Percentiles rank a stretch among this genome's conserved stretches.
Conservation (phyloP, 1,139 yeast species). For the Yamadazyma atlantica region DNA sequence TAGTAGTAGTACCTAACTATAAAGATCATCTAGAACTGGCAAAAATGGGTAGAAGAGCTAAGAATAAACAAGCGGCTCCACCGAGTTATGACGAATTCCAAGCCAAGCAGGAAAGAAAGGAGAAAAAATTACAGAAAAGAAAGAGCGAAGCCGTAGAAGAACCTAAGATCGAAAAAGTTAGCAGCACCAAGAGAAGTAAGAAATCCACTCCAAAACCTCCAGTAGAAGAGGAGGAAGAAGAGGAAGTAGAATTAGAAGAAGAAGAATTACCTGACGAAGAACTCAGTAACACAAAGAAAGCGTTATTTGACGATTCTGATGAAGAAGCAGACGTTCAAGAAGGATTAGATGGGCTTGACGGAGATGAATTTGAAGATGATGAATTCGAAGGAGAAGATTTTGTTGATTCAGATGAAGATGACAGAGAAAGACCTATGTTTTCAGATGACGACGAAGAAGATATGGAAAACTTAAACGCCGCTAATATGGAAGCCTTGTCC, state of each 20-base stretch:
- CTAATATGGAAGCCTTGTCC: conserved; percentile 84
- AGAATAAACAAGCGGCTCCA: conserved; percentile 88
- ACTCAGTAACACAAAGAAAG: conserved; percentile 58
- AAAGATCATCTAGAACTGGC: not conserved
- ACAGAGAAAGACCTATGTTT: conserved; percentile 71
- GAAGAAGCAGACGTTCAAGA: conserved; percentile 34
- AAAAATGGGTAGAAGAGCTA: conserved; percentile 86
- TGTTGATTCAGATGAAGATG: conserved; percentile 57
- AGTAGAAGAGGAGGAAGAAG: conserved; percentile 15
- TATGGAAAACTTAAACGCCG: conserved; percentile 75
- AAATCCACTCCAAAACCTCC: conserved; percentile 13
- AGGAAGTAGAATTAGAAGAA: too few species aligned
- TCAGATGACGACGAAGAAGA: conserved; percentile 83
- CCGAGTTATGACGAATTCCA: conserved; percentile 83
- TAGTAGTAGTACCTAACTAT: not conserved
- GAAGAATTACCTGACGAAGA: conserved; percentile 27
- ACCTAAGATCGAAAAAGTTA: conserved; percentile 15
- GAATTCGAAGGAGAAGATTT: conserved; percentile 32
- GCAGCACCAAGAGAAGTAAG: conserved; percentile 11
- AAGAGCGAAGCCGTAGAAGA: conserved; percentile 21
- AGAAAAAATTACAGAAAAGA: conserved; percentile 33
- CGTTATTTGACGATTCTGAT: conserved; percentile 74
- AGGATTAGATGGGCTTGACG: conserved; percentile 18
- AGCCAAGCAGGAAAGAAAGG: conserved; percentile 53
- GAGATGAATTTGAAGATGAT: conserved; percentile 56